Evolutionary conservation across 257 asterid species (phyloP).

Genomic region (Gardenia jasminoides): DNA sequence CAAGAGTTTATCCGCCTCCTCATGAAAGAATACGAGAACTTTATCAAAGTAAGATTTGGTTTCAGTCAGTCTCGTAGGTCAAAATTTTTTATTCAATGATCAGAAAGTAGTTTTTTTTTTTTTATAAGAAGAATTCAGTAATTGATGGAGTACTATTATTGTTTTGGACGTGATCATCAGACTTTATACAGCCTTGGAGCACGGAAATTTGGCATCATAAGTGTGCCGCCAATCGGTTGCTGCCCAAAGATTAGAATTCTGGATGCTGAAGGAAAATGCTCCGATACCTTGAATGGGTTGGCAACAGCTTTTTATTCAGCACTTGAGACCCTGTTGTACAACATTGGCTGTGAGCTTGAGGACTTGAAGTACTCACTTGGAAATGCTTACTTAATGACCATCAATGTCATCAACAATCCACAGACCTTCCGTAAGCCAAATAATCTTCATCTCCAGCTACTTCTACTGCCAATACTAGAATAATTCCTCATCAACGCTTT

Average conservation of each 20-base stretch:
- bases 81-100: neutral
- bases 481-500: no score
- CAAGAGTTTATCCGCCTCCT: slow-evolving; percentile 33
- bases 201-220: slow-evolving; percentile 62
- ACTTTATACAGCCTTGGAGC: slow-evolving; percentile 64
- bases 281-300: slow-evolving; percentile 44
- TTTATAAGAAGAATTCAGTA: neutral
- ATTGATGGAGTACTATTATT: neutral
- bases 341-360: slow-evolving; percentile 48
- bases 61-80: no score
- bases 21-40: slow-evolving; percentile 41
- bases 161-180: slow-evolving; percentile 23
- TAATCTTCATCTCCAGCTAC: neutral
- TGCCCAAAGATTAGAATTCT: slow-evolving; percentile 59
- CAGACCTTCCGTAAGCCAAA: slow-evolving; percentile 40
- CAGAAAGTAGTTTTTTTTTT: no score
- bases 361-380: slow-evolving; percentile 63
- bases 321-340: slow-evolving; percentile 32
- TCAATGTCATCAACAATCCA: slow-evolving; percentile 53
- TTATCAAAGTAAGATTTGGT: slow-evolving; percentile 40
- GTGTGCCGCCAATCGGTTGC: slow-evolving; percentile 70
- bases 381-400: slow-evolving; percentile 57
- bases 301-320: slow-evolving; percentile 50
- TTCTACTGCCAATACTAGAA: neutral
- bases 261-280: slow-evolving; percentile 49